Conservation (phyloP, 2,329 filamentous ascomycete genomes). For the Chaetomium strumarium region DNA sequence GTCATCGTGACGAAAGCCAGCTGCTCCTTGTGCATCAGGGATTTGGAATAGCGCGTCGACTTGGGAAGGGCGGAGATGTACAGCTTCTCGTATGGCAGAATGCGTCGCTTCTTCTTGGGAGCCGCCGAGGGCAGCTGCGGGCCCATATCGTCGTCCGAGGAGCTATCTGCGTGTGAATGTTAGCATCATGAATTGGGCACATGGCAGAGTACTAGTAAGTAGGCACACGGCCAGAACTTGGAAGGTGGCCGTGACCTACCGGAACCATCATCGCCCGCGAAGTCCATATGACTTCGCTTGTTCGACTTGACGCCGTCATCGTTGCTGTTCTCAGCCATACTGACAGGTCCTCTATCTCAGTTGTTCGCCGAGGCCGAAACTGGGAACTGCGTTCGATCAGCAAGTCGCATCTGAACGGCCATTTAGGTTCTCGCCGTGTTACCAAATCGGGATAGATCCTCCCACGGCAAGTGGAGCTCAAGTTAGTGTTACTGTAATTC, state of each 20-base stretch:
- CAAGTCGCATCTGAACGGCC: not conserved
- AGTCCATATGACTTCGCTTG: slow-evolving; percentile 53
- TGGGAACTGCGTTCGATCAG: not conserved
- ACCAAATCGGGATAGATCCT: slow-evolving; percentile 10
- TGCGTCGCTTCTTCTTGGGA: slow-evolving; percentile 84
- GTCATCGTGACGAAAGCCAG: slow-evolving; percentile 83
- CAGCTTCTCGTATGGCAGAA: slow-evolving; percentile 89
- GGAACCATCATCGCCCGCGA: slow-evolving; percentile 42
- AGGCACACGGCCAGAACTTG: not conserved
- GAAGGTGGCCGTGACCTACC: slow-evolving; percentile 27
- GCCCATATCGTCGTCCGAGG: slow-evolving; percentile 88
- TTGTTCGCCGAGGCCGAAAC: not conserved
- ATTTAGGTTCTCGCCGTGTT: not conserved
- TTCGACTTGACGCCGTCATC: slow-evolving; percentile 35
- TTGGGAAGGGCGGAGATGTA: slow-evolving; percentile 85
- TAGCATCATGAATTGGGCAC: too few relatives aligned
- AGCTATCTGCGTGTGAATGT: slow-evolving; percentile 47
- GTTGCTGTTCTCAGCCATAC: slow-evolving; percentile 29
- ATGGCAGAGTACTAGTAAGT: not conserved
- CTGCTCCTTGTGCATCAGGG: slow-evolving; percentile 97
- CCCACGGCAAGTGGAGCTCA: slow-evolving; percentile 2
- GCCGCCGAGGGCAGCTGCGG: slow-evolving; percentile 78
- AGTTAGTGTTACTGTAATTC: too few relatives aligned
- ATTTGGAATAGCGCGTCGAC: slow-evolving; percentile 81
- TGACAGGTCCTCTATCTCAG: not conserved